These are phyloP conservation scores for Aciculosporium take DNA, from an alignment of 2,329 filamentous ascomycete species.

Conservation along the genomic window DNA sequence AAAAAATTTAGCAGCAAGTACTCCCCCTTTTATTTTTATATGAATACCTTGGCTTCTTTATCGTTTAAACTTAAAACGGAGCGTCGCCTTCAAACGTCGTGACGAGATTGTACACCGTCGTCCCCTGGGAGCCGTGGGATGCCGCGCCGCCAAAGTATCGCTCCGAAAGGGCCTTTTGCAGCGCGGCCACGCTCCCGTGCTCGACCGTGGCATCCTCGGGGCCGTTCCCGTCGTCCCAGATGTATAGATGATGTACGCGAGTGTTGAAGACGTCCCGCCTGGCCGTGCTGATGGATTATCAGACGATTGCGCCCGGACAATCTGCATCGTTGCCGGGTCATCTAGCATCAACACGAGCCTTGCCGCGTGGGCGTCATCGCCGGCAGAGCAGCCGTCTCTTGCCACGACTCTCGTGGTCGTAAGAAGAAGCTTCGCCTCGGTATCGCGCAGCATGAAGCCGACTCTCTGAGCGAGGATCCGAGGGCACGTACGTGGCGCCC, in stretches of 20 bases:
- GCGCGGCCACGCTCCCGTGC: slow-evolving; percentile 3
- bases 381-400: background rate
- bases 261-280: background rate
- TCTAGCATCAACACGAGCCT: background rate
- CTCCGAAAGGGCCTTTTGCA: slow-evolving; percentile 1
- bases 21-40: too few relatives aligned
- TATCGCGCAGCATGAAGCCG: background rate
- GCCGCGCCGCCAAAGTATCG: slow-evolving; percentile 5
- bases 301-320: background rate
- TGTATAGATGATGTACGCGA: slow-evolving; percentile 9
- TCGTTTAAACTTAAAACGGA: too few relatives aligned
- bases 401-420: background rate
- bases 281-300: background rate
- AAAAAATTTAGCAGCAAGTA: too few relatives aligned
- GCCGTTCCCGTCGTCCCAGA: slow-evolving; percentile 8
- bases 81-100: background rate
- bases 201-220: slow-evolving; percentile 8
- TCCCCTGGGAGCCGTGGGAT: background rate
- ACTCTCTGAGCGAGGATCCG: background rate
- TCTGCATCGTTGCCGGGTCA: background rate
- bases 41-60: too few relatives aligned
- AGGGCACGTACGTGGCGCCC: background rate
- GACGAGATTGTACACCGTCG: slow-evolving; percentile 1
- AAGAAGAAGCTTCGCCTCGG: background rate
- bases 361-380: background rate